Evolutionary conservation across 2,329 filamentous ascomycete genomes (phyloP).

Genomic region (Hymenoscyphus infarciens): DNA sequence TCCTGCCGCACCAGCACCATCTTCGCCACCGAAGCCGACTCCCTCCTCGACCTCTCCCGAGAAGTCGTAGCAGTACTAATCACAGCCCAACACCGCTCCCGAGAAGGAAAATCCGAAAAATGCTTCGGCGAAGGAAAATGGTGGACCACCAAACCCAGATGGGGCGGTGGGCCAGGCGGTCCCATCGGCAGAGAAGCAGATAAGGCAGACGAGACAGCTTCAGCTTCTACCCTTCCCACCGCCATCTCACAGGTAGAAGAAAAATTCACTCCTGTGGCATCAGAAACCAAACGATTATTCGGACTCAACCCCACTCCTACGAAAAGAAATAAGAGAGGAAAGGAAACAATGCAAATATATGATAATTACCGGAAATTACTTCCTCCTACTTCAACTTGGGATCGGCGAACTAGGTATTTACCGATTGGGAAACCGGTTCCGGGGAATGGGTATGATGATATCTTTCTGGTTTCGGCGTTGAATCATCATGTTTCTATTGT

Average conservation of each 20-base stretch:
- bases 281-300: constrained; percentile 20
- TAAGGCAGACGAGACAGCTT: constrained; percentile 16
- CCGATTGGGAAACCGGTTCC: constrained; percentile 51
- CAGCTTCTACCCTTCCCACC: constrained; percentile 2
- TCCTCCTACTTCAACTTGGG: constrained; percentile 56
- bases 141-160: constrained; percentile 59
- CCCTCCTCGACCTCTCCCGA: constrained; percentile 57
- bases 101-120: constrained; percentile 53
- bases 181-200: constrained; percentile 58
- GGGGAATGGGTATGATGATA: constrained; percentile 50
- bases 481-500: constrained; percentile 61
- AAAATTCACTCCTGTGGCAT: constrained; percentile 10
- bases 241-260: constrained; percentile 7
- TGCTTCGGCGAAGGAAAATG: constrained; percentile 56
- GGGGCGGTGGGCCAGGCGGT: constrained; percentile 61
- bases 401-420: constrained; percentile 54
- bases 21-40: constrained; percentile 54
- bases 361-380: constrained; percentile 62
- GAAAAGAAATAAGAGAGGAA: constrained; percentile 22
- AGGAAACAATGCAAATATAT: constrained; percentile 51
- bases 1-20: constrained; percentile 53
- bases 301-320: constrained; percentile 21
- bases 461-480: constrained; percentile 58
- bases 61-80: constrained; percentile 59
- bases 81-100: constrained; percentile 60